Evolutionary conservation across 148 eudicot species (phyloP).

Genomic region (Mesembryanthemum crystallinum): DNA sequence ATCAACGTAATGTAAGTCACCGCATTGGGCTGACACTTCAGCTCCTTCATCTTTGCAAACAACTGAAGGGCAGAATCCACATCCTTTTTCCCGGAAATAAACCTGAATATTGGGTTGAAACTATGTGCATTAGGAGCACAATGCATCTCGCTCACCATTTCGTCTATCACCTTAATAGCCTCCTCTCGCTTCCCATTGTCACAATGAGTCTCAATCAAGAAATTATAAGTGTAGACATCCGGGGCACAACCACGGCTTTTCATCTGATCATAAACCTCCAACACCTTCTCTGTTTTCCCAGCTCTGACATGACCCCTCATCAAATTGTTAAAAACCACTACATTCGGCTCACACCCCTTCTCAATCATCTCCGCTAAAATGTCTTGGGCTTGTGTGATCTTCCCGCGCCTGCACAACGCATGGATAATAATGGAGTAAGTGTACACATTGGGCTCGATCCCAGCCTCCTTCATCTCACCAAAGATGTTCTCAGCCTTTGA

Average conservation of each 20-base stretch:
- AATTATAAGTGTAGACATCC: conserved; percentile 70
- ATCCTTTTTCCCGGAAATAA: conserved; percentile 48
- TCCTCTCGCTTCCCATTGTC: conserved; percentile 65
- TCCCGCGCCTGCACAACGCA: conserved; percentile 76
- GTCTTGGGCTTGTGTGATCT: conserved; percentile 81
- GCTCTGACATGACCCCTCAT: conserved; percentile 86
- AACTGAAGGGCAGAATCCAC: conserved; percentile 76
- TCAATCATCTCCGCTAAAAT: conserved; percentile 90
- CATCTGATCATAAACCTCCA: conserved; percentile 90
- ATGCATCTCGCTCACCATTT: conserved; percentile 64
- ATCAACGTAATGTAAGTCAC: conserved; percentile 74
- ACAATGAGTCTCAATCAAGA: conserved; percentile 74
- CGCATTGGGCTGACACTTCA: conserved; percentile 59
- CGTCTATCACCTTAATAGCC: conserved; percentile 66
- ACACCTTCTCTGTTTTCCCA: conserved; percentile 66
- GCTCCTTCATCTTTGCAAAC: conserved; percentile 71
- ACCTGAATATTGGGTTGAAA: conserved; percentile 70
- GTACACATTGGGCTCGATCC: conserved; percentile 76
- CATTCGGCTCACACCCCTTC: conserved; percentile 62
- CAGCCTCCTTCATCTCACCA: conserved; percentile 67
- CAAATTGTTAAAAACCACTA: conserved; percentile 72
- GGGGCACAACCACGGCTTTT: conserved; percentile 57
- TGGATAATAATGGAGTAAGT: conserved; percentile 73
- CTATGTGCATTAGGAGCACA: conserved; percentile 54
- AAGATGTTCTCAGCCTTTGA: conserved; percentile 74